These are phyloP conservation scores for Nemania sp. DNA, from an alignment of 2,329 filamentous ascomycete species.

Conservation along the genomic window DNA sequence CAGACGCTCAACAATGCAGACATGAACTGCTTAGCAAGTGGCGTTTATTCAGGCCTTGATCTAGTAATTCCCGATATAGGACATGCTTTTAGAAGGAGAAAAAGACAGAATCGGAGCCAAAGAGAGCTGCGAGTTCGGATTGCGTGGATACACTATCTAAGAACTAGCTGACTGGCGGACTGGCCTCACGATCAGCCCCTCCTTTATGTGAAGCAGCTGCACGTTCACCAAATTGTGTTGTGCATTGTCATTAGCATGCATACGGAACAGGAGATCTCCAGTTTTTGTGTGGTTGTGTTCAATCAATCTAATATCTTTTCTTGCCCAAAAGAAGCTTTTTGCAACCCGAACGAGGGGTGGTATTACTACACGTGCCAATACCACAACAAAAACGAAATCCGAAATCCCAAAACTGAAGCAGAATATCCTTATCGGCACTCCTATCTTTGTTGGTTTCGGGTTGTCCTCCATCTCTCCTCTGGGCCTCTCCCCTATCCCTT, in stretches of 20 bases:
- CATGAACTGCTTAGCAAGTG: background rate
- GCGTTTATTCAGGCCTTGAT: background rate
- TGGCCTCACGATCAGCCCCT: constrained; percentile 36
- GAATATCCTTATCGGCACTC: too few relatives aligned
- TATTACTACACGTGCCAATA: background rate
- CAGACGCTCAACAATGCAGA: background rate
- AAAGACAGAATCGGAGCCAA: too few relatives aligned
- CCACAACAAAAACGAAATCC: constrained; percentile 3
- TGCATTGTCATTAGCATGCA: constrained; percentile 1
- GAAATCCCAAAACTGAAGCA: too few relatives aligned
- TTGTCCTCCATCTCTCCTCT: background rate
- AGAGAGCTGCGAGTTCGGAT: constrained; percentile 1
- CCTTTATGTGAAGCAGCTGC: constrained; percentile 22
- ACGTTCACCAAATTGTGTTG: constrained; percentile 7
- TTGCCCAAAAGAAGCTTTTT: background rate
- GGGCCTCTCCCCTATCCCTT: background rate
- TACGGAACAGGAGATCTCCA: background rate
- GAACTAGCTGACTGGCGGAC: constrained; percentile 33
- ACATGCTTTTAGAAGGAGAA: background rate
- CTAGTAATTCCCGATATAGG: background rate
- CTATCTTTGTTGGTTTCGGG: background rate
- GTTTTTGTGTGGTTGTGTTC: background rate
- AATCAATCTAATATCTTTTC: too few relatives aligned
- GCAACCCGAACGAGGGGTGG: background rate
- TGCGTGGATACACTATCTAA: constrained; percentile 7